A percentile compares a stretch with the other conserved stretches of the same genome.
These are phyloP conservation scores for Xylaria digitata DNA, from an alignment of 2,329 filamentous ascomycete genomes.

Conservation along the genomic window DNA sequence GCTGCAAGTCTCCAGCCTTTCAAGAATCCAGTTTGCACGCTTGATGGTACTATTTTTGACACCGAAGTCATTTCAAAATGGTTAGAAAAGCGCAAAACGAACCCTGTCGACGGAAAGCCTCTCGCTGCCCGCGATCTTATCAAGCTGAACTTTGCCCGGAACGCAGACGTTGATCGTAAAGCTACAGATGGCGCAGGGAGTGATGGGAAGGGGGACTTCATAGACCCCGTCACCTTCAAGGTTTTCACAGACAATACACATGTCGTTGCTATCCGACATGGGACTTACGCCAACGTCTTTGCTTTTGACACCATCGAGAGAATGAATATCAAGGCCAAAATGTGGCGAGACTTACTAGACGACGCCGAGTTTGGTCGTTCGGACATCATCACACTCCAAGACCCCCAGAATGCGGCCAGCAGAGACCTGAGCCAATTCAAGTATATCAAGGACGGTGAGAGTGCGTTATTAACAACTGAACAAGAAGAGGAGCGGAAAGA, in stretches of 20 bases:
- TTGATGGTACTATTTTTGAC: conserved; percentile 90
- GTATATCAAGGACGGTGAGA: conserved; percentile 84
- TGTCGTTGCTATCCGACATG: conserved; percentile 85
- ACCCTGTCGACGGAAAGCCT: conserved; percentile 85
- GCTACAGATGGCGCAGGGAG: conserved; percentile 56
- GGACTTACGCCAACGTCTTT: conserved; percentile 92
- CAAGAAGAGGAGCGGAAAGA: conserved; percentile 75
- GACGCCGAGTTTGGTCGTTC: conserved; percentile 87
- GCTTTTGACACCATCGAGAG: conserved; percentile 94
- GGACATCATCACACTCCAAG: conserved; percentile 96
- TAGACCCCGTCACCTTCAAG: conserved; percentile 97
- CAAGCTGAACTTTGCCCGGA: conserved; percentile 90
- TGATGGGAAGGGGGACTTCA: conserved; percentile 78
- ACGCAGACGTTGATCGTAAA: conserved; percentile 73
- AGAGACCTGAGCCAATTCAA: conserved; percentile 90
- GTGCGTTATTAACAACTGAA: conserved; percentile 73
- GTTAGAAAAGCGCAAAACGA: conserved; percentile 93
- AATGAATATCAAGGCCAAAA: conserved; percentile 96
- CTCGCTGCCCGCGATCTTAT: conserved; percentile 86
- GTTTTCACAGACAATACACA: conserved; percentile 98
- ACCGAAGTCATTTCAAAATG: conserved; percentile 93
- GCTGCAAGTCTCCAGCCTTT: conserved; percentile 96
- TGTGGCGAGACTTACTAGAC: conserved; percentile 91
- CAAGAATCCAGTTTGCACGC: conserved; percentile 91
- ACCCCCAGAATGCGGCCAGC: conserved; percentile 88